Base-by-base conservation (phyloP, 2,329 filamentous ascomycete species). In the Microdochium trichocladiopsis region DNA sequence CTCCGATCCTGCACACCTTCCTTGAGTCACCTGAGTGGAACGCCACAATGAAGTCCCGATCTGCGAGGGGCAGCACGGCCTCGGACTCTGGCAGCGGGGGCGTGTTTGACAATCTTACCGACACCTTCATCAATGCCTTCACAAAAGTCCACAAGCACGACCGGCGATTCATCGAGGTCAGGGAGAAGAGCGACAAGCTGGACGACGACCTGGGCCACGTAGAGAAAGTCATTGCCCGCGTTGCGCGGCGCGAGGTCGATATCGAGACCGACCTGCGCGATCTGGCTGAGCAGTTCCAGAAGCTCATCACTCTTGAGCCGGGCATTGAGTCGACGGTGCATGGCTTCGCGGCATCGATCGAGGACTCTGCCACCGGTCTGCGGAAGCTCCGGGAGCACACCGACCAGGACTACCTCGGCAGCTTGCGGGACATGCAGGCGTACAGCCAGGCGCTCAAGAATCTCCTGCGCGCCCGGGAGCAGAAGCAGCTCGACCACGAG, bases 401-500 rank as follows among this genome's bases (percentile, higher is more conserved):
- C 0, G 94, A 99, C 66, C 91, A 95, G 63, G 91, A 96, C 69
- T 99, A 99, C 66, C 83, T 99, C 1, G 90, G 90, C 59, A 93
- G 87, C 52, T 77, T 99, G 51, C 84, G 91, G 50, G 94, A 99
- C 71, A 96, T 97, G 92, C 89, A 95, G 62, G 87, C 91, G 24
- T 99, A 97, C 70, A 93, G 91, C 58, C 74, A 82, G n/a, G 87
- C 91, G 0, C 76, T 97, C 48, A 95, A 95, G 69, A 79, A 83
- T 23, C 84, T 99, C 4, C 83, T 99, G 57, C 95, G 95, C 69
- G 90, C 90, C 1, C 86, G 94, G 33, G 94, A 99, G 73, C 91
- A 95, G 73, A 99, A 99, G 68, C 94, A 99, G 68, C 86, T 99
- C 53, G 94, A 99, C 72, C 96, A 93, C 64, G 94, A 99, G 72